phyloP scores from a whole-genome alignment of 352 stramenopile genomes.

The Phytophthora hibernalis region DNA sequence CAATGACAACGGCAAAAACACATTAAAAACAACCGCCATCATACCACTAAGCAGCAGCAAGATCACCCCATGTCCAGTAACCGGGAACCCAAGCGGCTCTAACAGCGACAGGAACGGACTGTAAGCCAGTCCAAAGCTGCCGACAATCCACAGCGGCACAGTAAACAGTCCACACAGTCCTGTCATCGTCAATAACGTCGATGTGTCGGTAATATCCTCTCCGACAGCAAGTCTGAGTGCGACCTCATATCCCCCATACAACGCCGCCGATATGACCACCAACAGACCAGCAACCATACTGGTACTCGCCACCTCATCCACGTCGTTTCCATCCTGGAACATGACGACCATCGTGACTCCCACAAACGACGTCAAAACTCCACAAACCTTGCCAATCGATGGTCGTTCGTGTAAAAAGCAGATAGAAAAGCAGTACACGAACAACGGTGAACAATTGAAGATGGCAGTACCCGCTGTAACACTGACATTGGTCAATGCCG shows the following conservation, averaged over 20 bases:
- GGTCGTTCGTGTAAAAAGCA: slow-evolving; percentile 60
- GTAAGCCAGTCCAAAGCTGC: slow-evolving; percentile 46
- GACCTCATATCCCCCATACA: slow-evolving; percentile 65
- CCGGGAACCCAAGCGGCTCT: slow-evolving; percentile 56
- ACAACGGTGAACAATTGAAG: slow-evolving; percentile 69
- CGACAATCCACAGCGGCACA: slow-evolving; percentile 54
- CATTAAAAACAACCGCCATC: slow-evolving; percentile 47
- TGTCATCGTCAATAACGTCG: slow-evolving; percentile 48
- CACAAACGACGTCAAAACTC: slow-evolving; percentile 51
- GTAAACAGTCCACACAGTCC: slow-evolving; percentile 52
- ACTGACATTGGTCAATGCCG: slow-evolving; percentile 50
- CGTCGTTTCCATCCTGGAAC: slow-evolving; percentile 40
- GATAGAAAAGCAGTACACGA: slow-evolving; percentile 77
- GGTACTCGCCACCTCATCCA: slow-evolving; percentile 34
- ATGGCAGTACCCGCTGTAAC: slow-evolving; percentile 57
- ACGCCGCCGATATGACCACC: slow-evolving; percentile 51
- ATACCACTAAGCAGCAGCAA: slow-evolving; percentile 41
- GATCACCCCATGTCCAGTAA: slow-evolving; percentile 40
- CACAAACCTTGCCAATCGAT: slow-evolving; percentile 44
- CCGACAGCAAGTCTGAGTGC: slow-evolving; percentile 45
- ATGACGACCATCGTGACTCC: slow-evolving; percentile 60
- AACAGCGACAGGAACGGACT: slow-evolving; percentile 51
- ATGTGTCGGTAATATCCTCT: slow-evolving; percentile 54
- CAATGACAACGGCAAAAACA: slow-evolving; percentile 51
- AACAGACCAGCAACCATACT: slow-evolving; percentile 49